A percentile compares a stretch with the other conserved stretches of the same genome.
These are phyloP conservation scores for Danielozyma ontarioensis DNA, from an alignment of 805 yeast species.

Conservation along the genomic window DNA sequence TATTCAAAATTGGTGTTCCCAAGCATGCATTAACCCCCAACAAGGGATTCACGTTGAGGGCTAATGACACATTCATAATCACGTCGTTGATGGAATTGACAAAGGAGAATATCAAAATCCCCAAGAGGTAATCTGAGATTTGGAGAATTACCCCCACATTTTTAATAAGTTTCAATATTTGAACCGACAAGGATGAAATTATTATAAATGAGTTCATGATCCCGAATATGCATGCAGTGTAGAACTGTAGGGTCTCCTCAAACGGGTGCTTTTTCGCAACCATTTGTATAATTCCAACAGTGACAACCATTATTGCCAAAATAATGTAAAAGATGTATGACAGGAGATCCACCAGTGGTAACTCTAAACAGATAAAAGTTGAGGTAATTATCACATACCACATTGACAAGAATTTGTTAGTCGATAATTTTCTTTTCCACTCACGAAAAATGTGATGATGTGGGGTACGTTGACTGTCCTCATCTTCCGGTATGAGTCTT, in stretches of 20 bases:
- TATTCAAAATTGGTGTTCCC: constrained; percentile 48
- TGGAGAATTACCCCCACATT: constrained; percentile 41
- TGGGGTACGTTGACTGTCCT: too few relatives aligned
- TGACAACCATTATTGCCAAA: not conserved
- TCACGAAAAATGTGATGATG: too few relatives aligned
- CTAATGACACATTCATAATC: constrained; percentile 44
- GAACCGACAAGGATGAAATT: constrained; percentile 20
- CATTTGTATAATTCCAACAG: not conserved
- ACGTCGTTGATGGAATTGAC: constrained; percentile 51
- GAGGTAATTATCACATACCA: not conserved
- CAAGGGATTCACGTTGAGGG: constrained; percentile 30
- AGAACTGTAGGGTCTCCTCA: too few relatives aligned
- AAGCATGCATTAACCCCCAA: constrained; percentile 48
- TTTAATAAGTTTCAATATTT: constrained; percentile 28
- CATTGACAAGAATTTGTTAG: not conserved
- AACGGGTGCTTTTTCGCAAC: too few relatives aligned
- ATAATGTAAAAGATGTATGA: not conserved
- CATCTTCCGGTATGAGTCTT: too few relatives aligned
- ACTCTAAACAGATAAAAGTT: not conserved
- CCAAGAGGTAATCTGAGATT: constrained; percentile 44
- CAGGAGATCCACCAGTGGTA: not conserved
- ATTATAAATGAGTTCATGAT: constrained; percentile 20
- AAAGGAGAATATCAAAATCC: constrained; percentile 43
- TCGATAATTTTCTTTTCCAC: not conserved
- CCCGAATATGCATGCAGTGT: too few relatives aligned